Base-by-base conservation (phyloP, 495 filamentous ascomycete species). In the Podospora pseudopauciseta region DNA sequence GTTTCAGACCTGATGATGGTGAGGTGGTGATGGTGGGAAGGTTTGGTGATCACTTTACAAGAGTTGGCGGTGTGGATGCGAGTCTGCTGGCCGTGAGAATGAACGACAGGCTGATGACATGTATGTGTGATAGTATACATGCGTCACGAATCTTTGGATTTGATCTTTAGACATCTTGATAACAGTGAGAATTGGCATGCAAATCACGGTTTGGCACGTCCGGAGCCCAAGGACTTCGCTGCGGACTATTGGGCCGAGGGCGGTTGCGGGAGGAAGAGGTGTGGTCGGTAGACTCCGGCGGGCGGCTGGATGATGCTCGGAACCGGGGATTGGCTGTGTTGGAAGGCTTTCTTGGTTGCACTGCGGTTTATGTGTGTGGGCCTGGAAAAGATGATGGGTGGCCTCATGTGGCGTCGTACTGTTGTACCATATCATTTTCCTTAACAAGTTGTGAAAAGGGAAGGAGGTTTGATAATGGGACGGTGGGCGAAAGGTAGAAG, bases 1-100 rank as follows among this genome's bases (percentile, higher is more conserved):
- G 57, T 79, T 81, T 70, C 78, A 75, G 65, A 75, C 65, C 27
- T 66, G 60, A 62, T 55, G 5, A 58, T 58, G 55, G 7, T 15
- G 39, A 34, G 60, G 20, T 59, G n/a, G 5, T 30, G 61, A 23
- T 67, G 65, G 3, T 60, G 28, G 28, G 13, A 20, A 16, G 49
- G 15, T 23, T 9, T 26, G 55, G 18, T 20, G 55, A 57, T 57
- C 18, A 39, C 3, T 5, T 6, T 11, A 39, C 6, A 39, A 39
- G 34, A 39, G 34, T 11, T 0, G 11, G 34, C 3, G 11, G 34
- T 39, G 34, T 5, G 3, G 5, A 11, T 6, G 34, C 6, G 34
- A 39, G 34, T 39, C 34, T 11, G 34, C 23, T 23, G 23, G 11
- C 34, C 11, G 9, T 49, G 39, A 49, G 39, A 3, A 13, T 3